Evolutionary conservation across 2,329 filamentous ascomycete species (phyloP).

Genomic region (Pyrenochaeta sp.): DNA sequence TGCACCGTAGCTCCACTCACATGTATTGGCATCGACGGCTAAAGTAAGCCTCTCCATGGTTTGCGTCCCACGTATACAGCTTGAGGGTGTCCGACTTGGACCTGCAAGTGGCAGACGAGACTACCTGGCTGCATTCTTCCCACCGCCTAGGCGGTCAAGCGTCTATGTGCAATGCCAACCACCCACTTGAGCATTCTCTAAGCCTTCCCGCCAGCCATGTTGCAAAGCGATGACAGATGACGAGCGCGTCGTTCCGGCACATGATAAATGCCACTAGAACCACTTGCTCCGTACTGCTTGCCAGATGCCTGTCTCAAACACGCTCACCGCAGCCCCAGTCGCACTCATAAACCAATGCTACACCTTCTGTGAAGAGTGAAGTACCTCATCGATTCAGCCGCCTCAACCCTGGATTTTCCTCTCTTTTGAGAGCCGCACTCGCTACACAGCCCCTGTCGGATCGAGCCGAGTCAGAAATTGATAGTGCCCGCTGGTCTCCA

Average conservation of each 20-base stretch:
- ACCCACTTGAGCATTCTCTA: conserved; percentile 5
- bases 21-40: conserved; percentile 14
- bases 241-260: conserved; percentile 8
- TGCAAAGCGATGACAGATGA: conserved; percentile 10
- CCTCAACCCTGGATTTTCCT: neutral
- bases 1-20: conserved; percentile 8
- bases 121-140: conserved; percentile 11
- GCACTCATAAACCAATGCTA: conserved; percentile 14
- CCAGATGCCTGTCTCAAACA: conserved; percentile 13
- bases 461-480: conserved; percentile 21
- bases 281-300: conserved; percentile 6
- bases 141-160: neutral
- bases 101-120: conserved; percentile 1
- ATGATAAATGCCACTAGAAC: conserved; percentile 13
- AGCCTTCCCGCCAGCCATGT: neutral
- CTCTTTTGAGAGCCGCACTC: conserved; percentile 13
- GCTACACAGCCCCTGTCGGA: conserved; percentile 14
- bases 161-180: conserved; percentile 7
- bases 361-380: conserved; percentile 3
- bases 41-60: conserved; percentile 9
- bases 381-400: conserved; percentile 5
- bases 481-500: conserved; percentile 21
- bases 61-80: conserved; percentile 13
- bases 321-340: conserved; percentile 6
- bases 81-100: conserved; percentile 6